phyloP scores from a whole-genome alignment of 2,329 filamentous ascomycete genomes.

The Elsinoe batatas region DNA sequence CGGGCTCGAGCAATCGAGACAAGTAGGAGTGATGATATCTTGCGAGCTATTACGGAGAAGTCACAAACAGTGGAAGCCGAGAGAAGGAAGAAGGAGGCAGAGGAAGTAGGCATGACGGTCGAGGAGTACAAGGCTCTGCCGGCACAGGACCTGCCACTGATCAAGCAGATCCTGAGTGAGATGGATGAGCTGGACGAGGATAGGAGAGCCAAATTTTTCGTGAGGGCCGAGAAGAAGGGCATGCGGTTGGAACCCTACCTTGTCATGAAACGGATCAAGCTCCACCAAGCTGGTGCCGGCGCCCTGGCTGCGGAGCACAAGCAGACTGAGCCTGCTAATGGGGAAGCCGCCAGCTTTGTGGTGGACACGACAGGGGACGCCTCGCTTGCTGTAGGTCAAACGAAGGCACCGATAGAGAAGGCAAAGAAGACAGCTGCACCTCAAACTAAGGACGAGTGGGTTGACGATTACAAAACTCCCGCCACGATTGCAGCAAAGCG shows the following conservation, averaged over 20 bases:
- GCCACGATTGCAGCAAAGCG: background rate
- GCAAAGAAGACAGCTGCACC: background rate
- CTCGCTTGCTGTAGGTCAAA: background rate
- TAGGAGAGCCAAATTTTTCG: conserved; percentile 25
- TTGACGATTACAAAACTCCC: background rate
- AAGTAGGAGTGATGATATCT: background rate
- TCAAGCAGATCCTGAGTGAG: background rate
- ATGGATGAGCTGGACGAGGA: conserved; percentile 5
- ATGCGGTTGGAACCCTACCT: conserved; percentile 29
- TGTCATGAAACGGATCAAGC: conserved; percentile 19
- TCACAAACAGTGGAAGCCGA: background rate
- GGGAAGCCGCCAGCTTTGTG: background rate
- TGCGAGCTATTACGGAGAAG: background rate
- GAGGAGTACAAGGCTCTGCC: conserved; percentile 9
- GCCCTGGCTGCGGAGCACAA: background rate
- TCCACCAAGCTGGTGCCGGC: conserved; percentile 9
- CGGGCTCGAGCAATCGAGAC: background rate
- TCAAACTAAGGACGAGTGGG: background rate
- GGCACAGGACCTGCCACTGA: conserved; percentile 17
- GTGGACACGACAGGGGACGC: background rate
- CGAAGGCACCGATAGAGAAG: background rate
- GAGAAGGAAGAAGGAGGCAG: background rate
- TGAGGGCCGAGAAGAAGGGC: conserved; percentile 29
- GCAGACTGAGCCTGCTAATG: background rate
- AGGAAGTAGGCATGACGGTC: conserved; percentile 11